phyloP scores from a whole-genome alignment of 768 basidiomycete genomes.

The Mrakia gelida region DNA sequence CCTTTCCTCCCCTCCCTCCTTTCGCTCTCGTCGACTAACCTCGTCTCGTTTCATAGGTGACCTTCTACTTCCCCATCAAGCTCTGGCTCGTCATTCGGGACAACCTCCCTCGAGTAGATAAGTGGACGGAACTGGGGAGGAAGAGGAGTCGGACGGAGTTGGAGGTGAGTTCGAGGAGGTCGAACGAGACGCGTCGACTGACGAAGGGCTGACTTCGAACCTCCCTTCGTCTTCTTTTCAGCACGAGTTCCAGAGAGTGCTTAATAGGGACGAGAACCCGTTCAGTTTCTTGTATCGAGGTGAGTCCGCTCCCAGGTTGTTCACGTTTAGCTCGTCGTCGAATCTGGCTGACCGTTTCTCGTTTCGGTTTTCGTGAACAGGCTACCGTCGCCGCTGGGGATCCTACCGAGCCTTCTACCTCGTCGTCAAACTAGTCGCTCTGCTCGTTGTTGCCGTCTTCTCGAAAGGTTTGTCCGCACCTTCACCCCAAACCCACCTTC shows the following conservation, averaged over 20 bases:
- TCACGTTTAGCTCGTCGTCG: neutral
- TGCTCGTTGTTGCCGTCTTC: constrained; percentile 63
- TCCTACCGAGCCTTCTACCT: constrained; percentile 56
- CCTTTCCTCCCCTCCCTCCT: neutral
- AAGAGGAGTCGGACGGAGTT: constrained; percentile 55
- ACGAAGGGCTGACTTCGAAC: neutral
- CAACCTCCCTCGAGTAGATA: constrained; percentile 62
- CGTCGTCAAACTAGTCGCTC: constrained; percentile 64
- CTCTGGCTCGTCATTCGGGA: constrained; percentile 56
- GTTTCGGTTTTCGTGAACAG: constrained; percentile 44
- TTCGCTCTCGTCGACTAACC: neutral
- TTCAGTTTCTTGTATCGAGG: constrained; percentile 68
- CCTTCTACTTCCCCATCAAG: constrained; percentile 65
- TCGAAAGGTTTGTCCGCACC: constrained; percentile 45
- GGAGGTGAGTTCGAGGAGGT: constrained; percentile 44
- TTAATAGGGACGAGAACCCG: constrained; percentile 62
- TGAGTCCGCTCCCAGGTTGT: constrained; percentile 42
- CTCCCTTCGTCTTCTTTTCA: neutral
- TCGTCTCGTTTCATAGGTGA: constrained; percentile 51
- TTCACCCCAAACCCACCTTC: neutral
- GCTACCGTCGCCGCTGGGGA: constrained; percentile 65
- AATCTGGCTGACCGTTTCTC: no score
- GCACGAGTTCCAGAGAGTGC: constrained; percentile 63
- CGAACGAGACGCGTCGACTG: neutral
- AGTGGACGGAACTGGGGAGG: constrained; percentile 67